A percentile compares a stretch with the other conserved stretches of the same genome.
Conservation (phyloP, 2,329 filamentous ascomycete genomes). For the Neonectria coccinea region DNA sequence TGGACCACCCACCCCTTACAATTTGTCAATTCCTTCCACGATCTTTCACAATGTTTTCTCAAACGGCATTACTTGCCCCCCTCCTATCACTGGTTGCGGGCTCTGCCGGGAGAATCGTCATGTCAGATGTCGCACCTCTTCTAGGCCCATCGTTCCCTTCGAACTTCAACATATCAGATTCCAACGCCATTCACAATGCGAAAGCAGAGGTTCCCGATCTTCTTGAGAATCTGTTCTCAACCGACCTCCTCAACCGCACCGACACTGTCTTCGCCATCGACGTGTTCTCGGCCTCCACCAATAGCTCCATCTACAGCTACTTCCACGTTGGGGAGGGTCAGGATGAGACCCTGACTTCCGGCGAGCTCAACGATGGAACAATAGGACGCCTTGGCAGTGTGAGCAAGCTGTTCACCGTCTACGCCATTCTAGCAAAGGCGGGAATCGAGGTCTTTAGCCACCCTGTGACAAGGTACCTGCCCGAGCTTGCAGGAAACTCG, state of each 20-base stretch:
- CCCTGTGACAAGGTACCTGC: constrained; percentile 35
- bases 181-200: constrained; percentile 20
- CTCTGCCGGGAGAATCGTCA: constrained; percentile 17
- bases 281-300: constrained; percentile 43
- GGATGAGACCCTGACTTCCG: constrained; percentile 31
- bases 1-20: not conserved
- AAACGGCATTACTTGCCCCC: not conserved
- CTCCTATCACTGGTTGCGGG: constrained; percentile 8
- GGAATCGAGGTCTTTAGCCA: constrained; percentile 33
- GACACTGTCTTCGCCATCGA: constrained; percentile 39
- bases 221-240: constrained; percentile 27
- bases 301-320: constrained; percentile 41
- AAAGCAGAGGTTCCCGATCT: constrained; percentile 27
- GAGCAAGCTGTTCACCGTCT: constrained; percentile 14
- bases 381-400: constrained; percentile 34
- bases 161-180: constrained; percentile 36
- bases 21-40: not conserved
- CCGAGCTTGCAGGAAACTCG: constrained; percentile 33
- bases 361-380: constrained; percentile 31
- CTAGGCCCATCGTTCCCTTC: constrained; percentile 37
- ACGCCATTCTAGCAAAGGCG: constrained; percentile 23
- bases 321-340: constrained; percentile 34
- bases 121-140: constrained; percentile 36
- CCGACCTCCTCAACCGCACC: constrained; percentile 26
- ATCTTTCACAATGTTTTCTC: not conserved